Conservation (phyloP, 1,284 basidiomycete species). For the Erythrobasidium hasegawianum region DNA sequence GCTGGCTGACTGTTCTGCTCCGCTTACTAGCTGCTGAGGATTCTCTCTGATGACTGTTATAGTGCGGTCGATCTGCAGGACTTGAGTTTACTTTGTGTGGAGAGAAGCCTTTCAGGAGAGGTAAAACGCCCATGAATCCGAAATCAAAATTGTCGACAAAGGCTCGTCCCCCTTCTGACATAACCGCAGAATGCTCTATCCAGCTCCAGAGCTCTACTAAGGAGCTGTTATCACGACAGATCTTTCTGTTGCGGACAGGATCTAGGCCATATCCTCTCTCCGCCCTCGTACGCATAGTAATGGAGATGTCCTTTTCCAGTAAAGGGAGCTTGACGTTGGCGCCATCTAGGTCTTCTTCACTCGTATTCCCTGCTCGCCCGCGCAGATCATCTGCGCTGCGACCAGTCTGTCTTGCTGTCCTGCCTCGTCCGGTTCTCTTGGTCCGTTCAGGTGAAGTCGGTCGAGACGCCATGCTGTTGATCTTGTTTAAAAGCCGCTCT, state of each 20-base stretch:
- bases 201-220: conserved; percentile 74
- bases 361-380: conserved; percentile 3
- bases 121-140: conserved; percentile 70
- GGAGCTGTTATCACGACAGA: conserved; percentile 44
- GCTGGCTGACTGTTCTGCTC: conserved; percentile 22
- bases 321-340: conserved; percentile 13
- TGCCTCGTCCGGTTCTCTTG: background rate
- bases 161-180: conserved; percentile 31
- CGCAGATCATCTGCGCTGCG: conserved; percentile 3
- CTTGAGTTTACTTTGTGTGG: conserved; percentile 41
- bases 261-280: conserved; percentile 68
- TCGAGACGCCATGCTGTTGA: conserved; percentile 18
- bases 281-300: conserved; percentile 67
- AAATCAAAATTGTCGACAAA: conserved; percentile 73
- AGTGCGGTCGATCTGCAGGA: background rate
- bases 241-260: conserved; percentile 41
- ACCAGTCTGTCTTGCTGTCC: conserved; percentile 7
- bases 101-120: conserved; percentile 73
- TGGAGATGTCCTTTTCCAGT: conserved; percentile 70
- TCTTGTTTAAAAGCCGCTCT: conserved; percentile 5
- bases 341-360: conserved; percentile 18
- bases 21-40: conserved; percentile 2
- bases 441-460: conserved; percentile 10
- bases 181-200: conserved; percentile 62
- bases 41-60: background rate